phyloP scores from a whole-genome alignment of 305 asterid genomes.

The Fraxinus angustifolia region DNA sequence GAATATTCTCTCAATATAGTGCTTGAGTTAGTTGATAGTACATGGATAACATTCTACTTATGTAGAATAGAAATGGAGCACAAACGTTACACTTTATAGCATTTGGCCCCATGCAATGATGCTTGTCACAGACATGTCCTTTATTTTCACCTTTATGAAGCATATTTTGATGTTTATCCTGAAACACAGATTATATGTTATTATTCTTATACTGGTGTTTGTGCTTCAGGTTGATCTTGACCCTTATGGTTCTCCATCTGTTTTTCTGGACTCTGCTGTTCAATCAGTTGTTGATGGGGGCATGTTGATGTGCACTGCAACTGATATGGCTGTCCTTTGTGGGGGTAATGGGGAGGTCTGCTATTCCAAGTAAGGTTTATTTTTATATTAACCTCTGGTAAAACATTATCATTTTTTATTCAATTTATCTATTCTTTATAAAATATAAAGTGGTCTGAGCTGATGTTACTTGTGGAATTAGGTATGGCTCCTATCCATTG shows the following conservation, averaged over 20 bases:
- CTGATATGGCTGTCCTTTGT: conserved; percentile 98
- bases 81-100: background rate
- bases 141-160: background rate
- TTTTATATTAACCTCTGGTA: conserved; percentile 3
- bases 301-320: conserved; percentile 90
- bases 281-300: conserved; percentile 96
- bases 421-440: background rate
- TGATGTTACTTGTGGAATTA: conserved; percentile 29
- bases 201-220: background rate
- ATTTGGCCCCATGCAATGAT: background rate
- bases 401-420: background rate
- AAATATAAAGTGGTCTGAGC: background rate
- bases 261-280: conserved; percentile 91
- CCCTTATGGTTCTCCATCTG: conserved; percentile 95
- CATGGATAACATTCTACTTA: background rate
- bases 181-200: background rate
- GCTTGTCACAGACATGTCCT: background rate
- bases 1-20: background rate
- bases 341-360: conserved; percentile 94
- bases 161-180: background rate
- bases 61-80: conserved; percentile 2
- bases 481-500: conserved; percentile 92
- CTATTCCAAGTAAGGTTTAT: conserved; percentile 84
- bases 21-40: background rate
- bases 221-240: conserved; percentile 88